Conservation (phyloP, 371 early-diverging fungal species). For the Mucor circinelloides region DNA sequence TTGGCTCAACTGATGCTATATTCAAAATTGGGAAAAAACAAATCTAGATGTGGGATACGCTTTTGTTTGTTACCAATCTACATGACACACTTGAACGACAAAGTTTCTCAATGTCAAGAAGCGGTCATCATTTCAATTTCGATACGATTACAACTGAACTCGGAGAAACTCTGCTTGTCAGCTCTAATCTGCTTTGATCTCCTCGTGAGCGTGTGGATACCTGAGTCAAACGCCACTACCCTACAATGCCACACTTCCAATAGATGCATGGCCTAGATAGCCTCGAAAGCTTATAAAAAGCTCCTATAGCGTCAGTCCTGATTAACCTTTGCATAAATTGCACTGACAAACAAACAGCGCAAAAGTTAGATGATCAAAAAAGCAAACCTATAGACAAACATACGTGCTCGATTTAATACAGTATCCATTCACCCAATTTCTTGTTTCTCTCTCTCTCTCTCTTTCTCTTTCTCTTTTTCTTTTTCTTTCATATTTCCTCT, state of each 20-base stretch:
- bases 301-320: background rate
- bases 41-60: background rate
- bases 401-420: background rate
- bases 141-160: conserved; percentile 13
- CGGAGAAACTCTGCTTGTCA: conserved; percentile 23
- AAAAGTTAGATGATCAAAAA: background rate
- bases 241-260: background rate
- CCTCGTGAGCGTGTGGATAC: background rate
- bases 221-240: background rate
- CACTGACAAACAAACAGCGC: background rate
- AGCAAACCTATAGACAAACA: conserved; percentile 2
- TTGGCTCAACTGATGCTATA: background rate
- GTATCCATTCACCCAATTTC: background rate
- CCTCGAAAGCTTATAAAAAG: background rate
- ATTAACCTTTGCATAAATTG: background rate
- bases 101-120: background rate
- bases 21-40: background rate
- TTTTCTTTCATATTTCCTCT: background rate
- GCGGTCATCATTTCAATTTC: conserved; percentile 12
- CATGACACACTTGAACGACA: background rate
- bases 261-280: background rate
- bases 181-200: background rate
- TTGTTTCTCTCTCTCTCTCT: background rate
- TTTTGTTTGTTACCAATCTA: background rate
- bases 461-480: background rate